Base-by-base conservation (phyloP, 129 eudicot species). In the Oenanthe sinensis region DNA sequence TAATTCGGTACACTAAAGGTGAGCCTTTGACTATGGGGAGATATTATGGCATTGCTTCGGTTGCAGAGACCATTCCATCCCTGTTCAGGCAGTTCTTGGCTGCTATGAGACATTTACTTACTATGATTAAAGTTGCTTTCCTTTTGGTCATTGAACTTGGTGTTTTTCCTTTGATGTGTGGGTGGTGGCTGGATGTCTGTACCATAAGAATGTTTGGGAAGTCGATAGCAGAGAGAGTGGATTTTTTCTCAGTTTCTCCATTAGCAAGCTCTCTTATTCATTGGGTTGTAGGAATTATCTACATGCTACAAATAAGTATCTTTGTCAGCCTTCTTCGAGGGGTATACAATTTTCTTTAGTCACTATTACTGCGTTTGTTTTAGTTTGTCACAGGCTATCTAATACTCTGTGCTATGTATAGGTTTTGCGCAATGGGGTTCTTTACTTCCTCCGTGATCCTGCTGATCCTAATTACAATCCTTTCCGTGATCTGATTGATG, bases 131-230 rank as follows among this genome's bases (percentile, higher is more conserved):
- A 82, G 97, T 91, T 26, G 97, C 97, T 10, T 94, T 94, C 81
- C 93, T 91, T 77, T 83, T 94, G 80, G 98, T 94, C 15, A 89
- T 94, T 82, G 98, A 94, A 77, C 90, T 94, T 17, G 97, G 98
- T 24, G 97, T 94, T 72, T 94, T 94, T 79, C 98, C 98, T 80
- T 71, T 94, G 78, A 91, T 94, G 98, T 91, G 98, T 69, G 98
- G 98, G 46, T 94, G 98, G 98, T 94, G 98, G 98, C 84, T 94
- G 81, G 98, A 94, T 84, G 83, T 94, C 77, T 91, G 98, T 84
- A 94, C 98, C 30, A 83, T 91, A 79, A 88, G 90, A 81, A 94
- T 94, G 98, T 94, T 94, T 85, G 98, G 98, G 77, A 94, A 89
- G 84, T 85, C 98, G 11, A 86, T 94, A 77, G 83, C 91, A 16